phyloP scores from a whole-genome alignment of 2,329 filamentous ascomycete species.

The Aureobasidium sp. region DNA sequence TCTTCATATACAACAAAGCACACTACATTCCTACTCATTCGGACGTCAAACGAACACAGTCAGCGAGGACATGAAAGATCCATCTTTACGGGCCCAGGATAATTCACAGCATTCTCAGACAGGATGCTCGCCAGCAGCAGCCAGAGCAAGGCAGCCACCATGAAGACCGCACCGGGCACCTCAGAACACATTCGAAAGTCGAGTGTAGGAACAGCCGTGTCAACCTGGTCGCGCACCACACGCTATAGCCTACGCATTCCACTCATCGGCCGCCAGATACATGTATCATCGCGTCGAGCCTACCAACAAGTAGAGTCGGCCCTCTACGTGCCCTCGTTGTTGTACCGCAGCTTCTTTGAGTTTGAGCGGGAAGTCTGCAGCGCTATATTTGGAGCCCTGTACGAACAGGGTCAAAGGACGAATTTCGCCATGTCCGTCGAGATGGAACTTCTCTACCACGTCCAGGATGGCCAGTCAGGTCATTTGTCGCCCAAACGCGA shows the following conservation, averaged over 20 bases:
- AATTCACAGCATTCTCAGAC: slow-evolving; percentile 9
- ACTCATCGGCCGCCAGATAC: background rate
- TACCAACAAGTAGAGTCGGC: background rate
- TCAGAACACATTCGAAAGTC: slow-evolving; percentile 1
- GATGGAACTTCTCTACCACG: background rate
- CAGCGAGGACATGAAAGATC: slow-evolving; percentile 13
- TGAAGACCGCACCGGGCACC: background rate
- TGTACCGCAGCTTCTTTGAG: background rate
- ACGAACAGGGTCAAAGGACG: slow-evolving; percentile 1
- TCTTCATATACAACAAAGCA: background rate
- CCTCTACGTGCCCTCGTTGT: background rate
- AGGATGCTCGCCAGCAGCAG: slow-evolving; percentile 8
- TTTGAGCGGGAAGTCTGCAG: slow-evolving; percentile 5
- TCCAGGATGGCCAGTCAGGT: background rate
- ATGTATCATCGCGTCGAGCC: background rate
- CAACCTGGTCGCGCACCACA: slow-evolving; percentile 5
- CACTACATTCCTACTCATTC: too few species aligned
- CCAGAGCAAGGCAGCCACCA: slow-evolving; percentile 8
- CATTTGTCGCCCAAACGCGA: background rate
- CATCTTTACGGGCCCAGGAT: slow-evolving; percentile 11
- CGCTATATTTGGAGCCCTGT: slow-evolving; percentile 6
- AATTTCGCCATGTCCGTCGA: background rate
- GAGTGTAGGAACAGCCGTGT: background rate
- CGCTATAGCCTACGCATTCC: slow-evolving; percentile 1
- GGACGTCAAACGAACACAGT: background rate